phyloP scores from a whole-genome alignment of 176 grass and related monocot genomes.

The Triticum turgidum region DNA sequence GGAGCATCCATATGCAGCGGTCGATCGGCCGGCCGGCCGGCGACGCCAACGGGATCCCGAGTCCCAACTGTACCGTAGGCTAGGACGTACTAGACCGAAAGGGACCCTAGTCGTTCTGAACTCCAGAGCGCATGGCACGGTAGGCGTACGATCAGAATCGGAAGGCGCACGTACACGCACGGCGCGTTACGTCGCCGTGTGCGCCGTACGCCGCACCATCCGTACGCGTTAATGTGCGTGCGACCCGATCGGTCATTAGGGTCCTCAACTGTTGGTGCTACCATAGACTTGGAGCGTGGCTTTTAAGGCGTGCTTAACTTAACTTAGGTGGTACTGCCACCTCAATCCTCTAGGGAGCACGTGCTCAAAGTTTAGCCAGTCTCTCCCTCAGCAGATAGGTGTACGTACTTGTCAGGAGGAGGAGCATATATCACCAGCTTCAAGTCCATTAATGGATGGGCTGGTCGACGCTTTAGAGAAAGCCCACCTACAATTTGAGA shows the following conservation, averaged over 20 bases:
- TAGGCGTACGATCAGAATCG: background rate
- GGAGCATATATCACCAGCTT: background rate
- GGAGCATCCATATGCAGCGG: too few relatives aligned
- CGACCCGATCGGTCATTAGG: background rate
- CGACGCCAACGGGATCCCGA: too few relatives aligned
- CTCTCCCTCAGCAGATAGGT: background rate
- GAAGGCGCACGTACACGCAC: background rate
- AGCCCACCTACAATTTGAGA: background rate
- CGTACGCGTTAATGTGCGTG: background rate
- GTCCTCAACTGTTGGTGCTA: background rate
- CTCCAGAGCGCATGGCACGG: background rate
- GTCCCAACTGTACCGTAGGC: too few relatives aligned
- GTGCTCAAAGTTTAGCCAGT: background rate
- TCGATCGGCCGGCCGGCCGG: too few relatives aligned
- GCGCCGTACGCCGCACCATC: background rate
- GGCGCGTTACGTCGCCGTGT: background rate
- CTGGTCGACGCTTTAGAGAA: background rate
- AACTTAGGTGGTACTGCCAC: constrained; percentile 13
- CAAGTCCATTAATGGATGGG: background rate
- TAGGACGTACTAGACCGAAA: too few relatives aligned
- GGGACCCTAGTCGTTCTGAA: too few relatives aligned
- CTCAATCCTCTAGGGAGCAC: background rate
- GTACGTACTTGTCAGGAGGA: background rate
- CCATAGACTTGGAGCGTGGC: background rate
- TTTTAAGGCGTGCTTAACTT: background rate